Conservation (phyloP, 208 protist species). For the Blechomonas ayalai region DNA sequence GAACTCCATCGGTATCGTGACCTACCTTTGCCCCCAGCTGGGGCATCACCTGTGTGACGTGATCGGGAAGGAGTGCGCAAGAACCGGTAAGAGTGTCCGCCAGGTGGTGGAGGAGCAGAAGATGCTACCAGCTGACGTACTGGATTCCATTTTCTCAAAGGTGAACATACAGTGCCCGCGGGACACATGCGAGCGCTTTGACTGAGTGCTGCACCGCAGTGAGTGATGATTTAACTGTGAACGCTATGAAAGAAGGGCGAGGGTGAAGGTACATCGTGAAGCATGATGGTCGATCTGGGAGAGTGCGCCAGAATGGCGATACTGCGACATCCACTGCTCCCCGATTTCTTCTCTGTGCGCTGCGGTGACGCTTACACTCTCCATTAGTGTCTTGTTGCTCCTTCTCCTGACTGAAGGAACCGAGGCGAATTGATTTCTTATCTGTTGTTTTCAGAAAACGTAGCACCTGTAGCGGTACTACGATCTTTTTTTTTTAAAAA, state of each 20-base stretch:
- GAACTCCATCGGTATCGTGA: constrained; percentile 89
- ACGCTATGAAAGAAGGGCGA: too few species aligned
- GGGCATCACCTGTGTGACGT: constrained; percentile 81
- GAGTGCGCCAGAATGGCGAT: too few species aligned
- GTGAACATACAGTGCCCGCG: constrained; percentile 14
- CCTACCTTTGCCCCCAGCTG: constrained; percentile 89
- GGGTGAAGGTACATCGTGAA: too few species aligned
- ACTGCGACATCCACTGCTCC: too few species aligned
- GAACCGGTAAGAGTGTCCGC: constrained; percentile 11
- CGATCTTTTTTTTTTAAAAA: not conserved
- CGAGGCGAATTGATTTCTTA: too few species aligned
- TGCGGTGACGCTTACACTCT: too few species aligned
- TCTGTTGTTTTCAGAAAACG: constrained; percentile 1
- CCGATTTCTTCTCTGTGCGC: too few species aligned
- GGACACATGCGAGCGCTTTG: constrained; percentile 9
- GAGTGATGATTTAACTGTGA: too few species aligned
- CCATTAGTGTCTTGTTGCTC: too few species aligned
- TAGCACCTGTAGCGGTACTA: not conserved
- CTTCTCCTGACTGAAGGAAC: too few species aligned
- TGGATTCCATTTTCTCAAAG: constrained; percentile 11
- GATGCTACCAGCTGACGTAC: constrained; percentile 1
- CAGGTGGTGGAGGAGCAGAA: constrained; percentile 2
- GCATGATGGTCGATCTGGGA: too few species aligned
- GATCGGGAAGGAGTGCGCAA: constrained; percentile 58
- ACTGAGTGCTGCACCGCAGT: too few species aligned